Evolutionary conservation across 169 alveolate genomes (phyloP).

Genomic region (Plasmodium gallinaceum): DNA sequence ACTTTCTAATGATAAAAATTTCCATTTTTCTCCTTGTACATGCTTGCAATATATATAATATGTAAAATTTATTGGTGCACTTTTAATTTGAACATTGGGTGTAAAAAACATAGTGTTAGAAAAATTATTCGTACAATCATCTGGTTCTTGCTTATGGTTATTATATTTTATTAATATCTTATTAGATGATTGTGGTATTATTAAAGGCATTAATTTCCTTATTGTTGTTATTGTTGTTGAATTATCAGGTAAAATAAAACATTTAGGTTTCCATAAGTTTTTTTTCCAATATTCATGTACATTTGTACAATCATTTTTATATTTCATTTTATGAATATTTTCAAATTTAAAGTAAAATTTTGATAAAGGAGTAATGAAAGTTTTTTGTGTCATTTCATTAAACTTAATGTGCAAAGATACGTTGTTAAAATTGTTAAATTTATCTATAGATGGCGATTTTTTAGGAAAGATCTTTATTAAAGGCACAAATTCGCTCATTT

Average conservation of each 20-base stretch:
- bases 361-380: conserved; percentile 28
- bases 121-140: background rate
- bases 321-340: conserved; percentile 64
- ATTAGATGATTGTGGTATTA: conserved; percentile 48
- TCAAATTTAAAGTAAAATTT: conserved; percentile 56
- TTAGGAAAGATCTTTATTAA: conserved; percentile 28
- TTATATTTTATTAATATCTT: conserved; percentile 39
- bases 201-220: conserved; percentile 34
- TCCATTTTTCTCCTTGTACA: conserved; percentile 51
- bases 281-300: conserved; percentile 20
- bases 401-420: conserved; percentile 48
- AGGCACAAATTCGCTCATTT: conserved; percentile 39
- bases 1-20: conserved; percentile 39
- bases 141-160: background rate
- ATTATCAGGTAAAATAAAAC: conserved; percentile 43
- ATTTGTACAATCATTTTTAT: conserved; percentile 39
- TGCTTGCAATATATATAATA: conserved; percentile 24
- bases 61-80: conserved; percentile 31
- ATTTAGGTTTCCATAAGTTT: conserved; percentile 57
- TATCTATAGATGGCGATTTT: background rate
- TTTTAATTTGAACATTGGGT: conserved; percentile 40
- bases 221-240: background rate
- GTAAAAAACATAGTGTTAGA: conserved; percentile 51
- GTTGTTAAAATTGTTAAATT: background rate
- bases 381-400: conserved; percentile 35